These are phyloP conservation scores for Wallacemonas sp. DNA, from an alignment of 208 protist species.

Conservation along the genomic window DNA sequence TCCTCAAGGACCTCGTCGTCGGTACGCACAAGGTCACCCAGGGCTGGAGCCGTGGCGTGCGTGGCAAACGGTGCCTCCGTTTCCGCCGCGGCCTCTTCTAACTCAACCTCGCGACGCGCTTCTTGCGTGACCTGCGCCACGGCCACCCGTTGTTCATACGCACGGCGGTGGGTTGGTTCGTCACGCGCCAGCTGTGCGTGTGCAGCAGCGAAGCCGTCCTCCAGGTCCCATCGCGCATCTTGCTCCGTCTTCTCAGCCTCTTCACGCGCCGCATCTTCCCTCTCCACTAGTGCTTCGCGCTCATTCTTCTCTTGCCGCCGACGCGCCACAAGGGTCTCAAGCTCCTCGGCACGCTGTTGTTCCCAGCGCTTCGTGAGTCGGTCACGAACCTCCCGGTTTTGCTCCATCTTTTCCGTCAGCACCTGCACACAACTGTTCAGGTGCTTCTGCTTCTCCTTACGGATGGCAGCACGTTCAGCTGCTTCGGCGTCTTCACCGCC, in stretches of 20 bases:
- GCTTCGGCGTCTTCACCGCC: slow-evolving; percentile 71
- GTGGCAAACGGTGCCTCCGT: too few relatives aligned
- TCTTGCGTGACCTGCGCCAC: slow-evolving; percentile 23
- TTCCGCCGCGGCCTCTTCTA: slow-evolving; percentile 8
- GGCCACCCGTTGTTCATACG: slow-evolving; percentile 41
- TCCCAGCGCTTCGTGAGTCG: slow-evolving; percentile 71
- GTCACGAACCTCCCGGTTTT: slow-evolving; percentile 66
- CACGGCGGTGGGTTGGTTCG: slow-evolving; percentile 35
- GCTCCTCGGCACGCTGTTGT: slow-evolving; percentile 44
- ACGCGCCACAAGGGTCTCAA: slow-evolving; percentile 40
- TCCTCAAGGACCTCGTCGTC: slow-evolving; percentile 28
- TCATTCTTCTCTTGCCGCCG: slow-evolving; percentile 40
- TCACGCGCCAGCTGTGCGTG: slow-evolving; percentile 7
- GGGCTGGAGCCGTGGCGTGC: not conserved
- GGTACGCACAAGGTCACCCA: not conserved
- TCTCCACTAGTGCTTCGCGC: slow-evolving; percentile 21
- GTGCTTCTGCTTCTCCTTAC: slow-evolving; percentile 80
- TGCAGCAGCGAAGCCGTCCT: slow-evolving; percentile 24
- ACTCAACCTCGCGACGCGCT: slow-evolving; percentile 26
- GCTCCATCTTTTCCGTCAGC: slow-evolving; percentile 71
- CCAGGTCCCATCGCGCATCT: slow-evolving; percentile 26
- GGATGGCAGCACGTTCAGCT: slow-evolving; percentile 67
- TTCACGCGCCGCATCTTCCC: slow-evolving; percentile 27
- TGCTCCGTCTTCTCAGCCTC: slow-evolving; percentile 37
- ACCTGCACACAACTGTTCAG: slow-evolving; percentile 73